Base-by-base conservation (phyloP, 2,329 filamentous ascomycete genomes). In the Exophiala dermatitidis region DNA sequence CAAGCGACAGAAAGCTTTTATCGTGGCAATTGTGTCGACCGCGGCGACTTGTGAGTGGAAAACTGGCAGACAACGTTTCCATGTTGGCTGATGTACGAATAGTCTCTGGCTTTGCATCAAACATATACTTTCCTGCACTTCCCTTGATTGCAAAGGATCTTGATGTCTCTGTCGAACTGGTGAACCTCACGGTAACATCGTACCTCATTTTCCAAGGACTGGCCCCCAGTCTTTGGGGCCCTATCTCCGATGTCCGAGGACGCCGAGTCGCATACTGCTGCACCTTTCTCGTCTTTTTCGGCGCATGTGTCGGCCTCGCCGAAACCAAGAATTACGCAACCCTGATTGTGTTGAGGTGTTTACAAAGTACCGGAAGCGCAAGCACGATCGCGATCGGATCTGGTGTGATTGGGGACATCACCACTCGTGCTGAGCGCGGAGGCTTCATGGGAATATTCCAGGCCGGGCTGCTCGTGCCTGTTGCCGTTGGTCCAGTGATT, bases 361-460 rank as follows among this genome's bases (percentile, higher is more conserved):
- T 76, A 12, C 74, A 76, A 53, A 72, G 69, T 37, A 66, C 71
- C 1, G 74, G 73, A 0, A 71, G 67, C 56, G 68, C 70, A 2
- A 69, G 69, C 32, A 75, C 71, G 0, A 71, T 75, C 37, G 70
- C 72, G 2, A 66, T 75, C 12, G 72, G 71, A 1, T 64, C 65
- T 1, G 71, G 69, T 0, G 71, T 74, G 0, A 67, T 75, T 19
- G 68, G 66, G 3, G 74, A 76, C 53, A 69, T 75, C 30, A 69
- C 70, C 0, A 72, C 67, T 1, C 60, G 65, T 2, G 67, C 65
- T 8, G 71, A 75, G 9, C 63, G 72, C 0, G 73, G 72, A 2
- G 67, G 66, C 0, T 74, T 67, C 48, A 70, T 75, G 66, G 85
- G 81, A 47, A 58, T 70, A 19, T 71, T 72, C 40, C 66, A 70